Evolutionary conservation across 139 green algal genomes (phyloP).

Genomic region (Medakamo hakoo): DNA sequence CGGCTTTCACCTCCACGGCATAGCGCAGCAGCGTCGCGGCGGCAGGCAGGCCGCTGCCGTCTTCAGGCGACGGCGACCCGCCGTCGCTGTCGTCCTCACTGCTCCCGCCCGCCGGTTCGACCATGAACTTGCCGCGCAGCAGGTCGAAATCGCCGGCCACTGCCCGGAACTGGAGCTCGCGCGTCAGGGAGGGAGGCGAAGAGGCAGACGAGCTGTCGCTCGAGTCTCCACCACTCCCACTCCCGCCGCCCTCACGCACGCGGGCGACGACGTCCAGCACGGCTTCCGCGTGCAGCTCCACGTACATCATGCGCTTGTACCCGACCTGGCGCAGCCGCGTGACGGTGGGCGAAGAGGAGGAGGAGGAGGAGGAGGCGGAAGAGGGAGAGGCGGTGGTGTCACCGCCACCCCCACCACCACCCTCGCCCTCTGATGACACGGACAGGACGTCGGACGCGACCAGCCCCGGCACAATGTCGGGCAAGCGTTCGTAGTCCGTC

Average conservation of each 20-base stretch:
- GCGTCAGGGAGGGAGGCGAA: background rate
- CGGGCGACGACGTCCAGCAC: constrained; percentile 38
- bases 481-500: constrained; percentile 34
- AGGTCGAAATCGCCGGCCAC: constrained; percentile 28
- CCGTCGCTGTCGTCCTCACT: background rate
- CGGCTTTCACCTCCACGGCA: constrained; percentile 37
- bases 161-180: constrained; percentile 43
- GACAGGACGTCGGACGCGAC: constrained; percentile 16
- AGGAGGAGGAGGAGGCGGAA: constrained; percentile 5
- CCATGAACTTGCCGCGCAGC: constrained; percentile 46
- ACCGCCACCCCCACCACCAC: background rate
- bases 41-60: background rate
- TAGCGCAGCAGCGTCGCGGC: constrained; percentile 38
- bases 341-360: constrained; percentile 2
- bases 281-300: constrained; percentile 35
- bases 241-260: background rate
- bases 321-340: constrained; percentile 37
- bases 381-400: background rate
- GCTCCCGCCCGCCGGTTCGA: constrained; percentile 10
- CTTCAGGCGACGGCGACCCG: background rate
- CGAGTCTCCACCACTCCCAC: background rate
- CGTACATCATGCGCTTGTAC: constrained; percentile 39
- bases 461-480: constrained; percentile 40
- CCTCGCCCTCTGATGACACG: constrained; percentile 18
- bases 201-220: background rate